Evolutionary conservation across 73 alveolate genomes (phyloP).

Genomic region (Tetrahymena elliotti): DNA sequence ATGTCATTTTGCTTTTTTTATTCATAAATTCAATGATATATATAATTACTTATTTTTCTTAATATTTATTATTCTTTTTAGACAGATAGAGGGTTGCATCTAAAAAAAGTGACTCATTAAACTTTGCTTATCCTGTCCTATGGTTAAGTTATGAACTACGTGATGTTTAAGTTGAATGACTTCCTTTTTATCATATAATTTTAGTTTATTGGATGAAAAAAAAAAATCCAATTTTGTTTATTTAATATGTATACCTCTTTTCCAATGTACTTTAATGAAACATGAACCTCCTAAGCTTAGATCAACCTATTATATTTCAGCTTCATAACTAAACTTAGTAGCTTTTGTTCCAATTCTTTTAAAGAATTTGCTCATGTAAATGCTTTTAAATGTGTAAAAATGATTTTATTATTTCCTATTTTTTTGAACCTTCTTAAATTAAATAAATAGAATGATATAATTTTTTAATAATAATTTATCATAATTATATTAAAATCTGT

Average conservation of each 20-base stretch:
- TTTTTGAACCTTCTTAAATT: background rate
- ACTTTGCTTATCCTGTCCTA: background rate
- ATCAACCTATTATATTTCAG: background rate
- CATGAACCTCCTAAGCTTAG: background rate
- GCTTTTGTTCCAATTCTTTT: background rate
- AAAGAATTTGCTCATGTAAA: background rate
- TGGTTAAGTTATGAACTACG: background rate
- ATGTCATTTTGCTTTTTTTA: background rate
- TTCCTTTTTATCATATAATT: background rate
- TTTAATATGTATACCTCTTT: background rate
- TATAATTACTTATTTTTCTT: background rate
- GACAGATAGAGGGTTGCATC: background rate
- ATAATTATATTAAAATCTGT: background rate
- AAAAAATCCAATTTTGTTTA: background rate
- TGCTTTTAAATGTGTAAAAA: background rate
- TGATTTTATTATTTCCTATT: background rate
- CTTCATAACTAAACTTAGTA: background rate
- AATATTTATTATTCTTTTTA: background rate
- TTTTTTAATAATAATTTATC: background rate
- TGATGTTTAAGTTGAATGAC: background rate
- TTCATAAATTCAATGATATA: no score
- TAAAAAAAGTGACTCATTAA: background rate
- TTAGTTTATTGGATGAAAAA: background rate
- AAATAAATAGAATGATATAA: background rate
- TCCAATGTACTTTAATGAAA: background rate